Conservation (phyloP, 148 eudicot species). For the Pouteria glomerata region DNA sequence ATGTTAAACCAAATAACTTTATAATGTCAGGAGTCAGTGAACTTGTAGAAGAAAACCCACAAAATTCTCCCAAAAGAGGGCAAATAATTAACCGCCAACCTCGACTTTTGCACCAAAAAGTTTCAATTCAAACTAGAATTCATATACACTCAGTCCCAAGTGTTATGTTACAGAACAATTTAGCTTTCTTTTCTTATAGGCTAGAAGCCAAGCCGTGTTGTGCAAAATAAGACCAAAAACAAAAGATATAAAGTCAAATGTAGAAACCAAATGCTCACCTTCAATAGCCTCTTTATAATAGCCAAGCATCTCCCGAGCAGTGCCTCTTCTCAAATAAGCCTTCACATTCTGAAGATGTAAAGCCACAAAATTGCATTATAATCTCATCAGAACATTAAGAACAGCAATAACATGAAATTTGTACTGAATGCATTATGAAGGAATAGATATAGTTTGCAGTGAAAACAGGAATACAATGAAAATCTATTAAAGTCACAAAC, state of each 20-base stretch:
- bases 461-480: too few species aligned
- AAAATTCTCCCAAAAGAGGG: background rate
- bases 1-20: background rate
- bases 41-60: background rate
- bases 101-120: too few species aligned
- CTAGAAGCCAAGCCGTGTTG: too few species aligned
- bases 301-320: slow-evolving; percentile 93
- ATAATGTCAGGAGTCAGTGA: background rate
- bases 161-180: too few species aligned
- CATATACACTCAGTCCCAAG: too few species aligned
- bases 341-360: slow-evolving; percentile 66
- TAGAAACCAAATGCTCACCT: slow-evolving; percentile 57
- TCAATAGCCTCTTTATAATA: slow-evolving; percentile 73
- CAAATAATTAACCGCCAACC: background rate
- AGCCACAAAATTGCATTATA: background rate
- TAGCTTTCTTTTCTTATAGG: too few species aligned
- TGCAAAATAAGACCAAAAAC: background rate
- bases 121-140: too few species aligned
- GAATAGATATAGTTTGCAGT: too few species aligned
- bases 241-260: background rate
- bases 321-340: slow-evolving; percentile 84
- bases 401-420: too few species aligned
- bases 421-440: too few species aligned
- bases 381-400: background rate
- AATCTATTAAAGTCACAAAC: too few species aligned